A percentile compares a stretch with the other conserved stretches of the same genome.
Evolutionary conservation across 495 filamentous ascomycete species (phyloP).

Genomic region (Letharia lupina): DNA sequence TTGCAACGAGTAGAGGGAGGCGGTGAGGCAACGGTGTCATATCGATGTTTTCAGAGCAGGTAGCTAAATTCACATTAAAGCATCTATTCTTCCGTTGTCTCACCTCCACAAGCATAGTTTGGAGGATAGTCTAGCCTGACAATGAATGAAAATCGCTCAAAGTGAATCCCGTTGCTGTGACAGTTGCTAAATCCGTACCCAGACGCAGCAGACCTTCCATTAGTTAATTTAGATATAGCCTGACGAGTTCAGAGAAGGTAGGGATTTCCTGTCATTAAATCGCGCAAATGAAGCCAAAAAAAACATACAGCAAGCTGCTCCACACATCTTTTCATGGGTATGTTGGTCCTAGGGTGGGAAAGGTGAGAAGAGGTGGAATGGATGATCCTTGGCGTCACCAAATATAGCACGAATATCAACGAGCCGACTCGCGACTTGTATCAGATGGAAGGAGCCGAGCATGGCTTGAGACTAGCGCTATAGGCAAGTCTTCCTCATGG

Average conservation of each 20-base stretch:
- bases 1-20: not conserved
- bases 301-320: constrained; percentile 3
- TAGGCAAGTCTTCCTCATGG: not conserved
- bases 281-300: constrained; percentile 8
- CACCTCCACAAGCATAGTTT: not conserved
- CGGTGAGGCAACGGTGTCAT: not conserved
- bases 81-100: not conserved
- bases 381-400: constrained; percentile 6
- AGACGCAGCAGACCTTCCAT: not conserved
- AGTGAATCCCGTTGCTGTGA: not conserved
- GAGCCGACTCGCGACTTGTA: not conserved
- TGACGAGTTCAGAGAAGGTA: not conserved
- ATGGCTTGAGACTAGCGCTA: not conserved
- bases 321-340: not conserved
- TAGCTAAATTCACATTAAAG: not conserved
- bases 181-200: not conserved
- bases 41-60: not conserved
- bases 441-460: not conserved
- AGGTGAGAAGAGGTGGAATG: not conserved
- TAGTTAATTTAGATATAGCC: not conserved
- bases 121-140: not conserved
- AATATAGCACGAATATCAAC: constrained; percentile 4
- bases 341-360: not conserved
- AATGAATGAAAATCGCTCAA: not conserved
- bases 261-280: not conserved